Evolutionary conservation across 1,139 yeast genomes (phyloP).

Genomic region (Lodderomyces parapsilosis): DNA sequence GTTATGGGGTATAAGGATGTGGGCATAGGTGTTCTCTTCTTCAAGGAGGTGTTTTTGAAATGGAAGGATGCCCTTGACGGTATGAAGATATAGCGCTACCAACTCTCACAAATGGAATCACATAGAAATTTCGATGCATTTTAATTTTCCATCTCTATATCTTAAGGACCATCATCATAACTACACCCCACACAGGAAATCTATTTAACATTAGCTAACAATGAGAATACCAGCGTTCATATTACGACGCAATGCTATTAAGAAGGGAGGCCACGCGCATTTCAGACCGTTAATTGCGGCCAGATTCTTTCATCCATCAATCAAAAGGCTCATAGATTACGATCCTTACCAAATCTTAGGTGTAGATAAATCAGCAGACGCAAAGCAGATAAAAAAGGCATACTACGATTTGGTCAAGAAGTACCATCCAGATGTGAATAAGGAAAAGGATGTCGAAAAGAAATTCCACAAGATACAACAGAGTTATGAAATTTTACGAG

Average conservation of each 20-base stretch:
- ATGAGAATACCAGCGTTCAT: constrained; percentile 8
- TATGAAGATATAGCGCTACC: constrained; percentile 11
- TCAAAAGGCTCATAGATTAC: constrained; percentile 26
- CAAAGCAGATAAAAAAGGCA: constrained; percentile 89
- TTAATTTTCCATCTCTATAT: background rate
- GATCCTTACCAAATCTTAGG: constrained; percentile 90
- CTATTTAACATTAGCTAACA: too few species aligned
- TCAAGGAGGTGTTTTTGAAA: constrained; percentile 56
- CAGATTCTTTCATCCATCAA: constrained; percentile 29
- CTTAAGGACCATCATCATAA: background rate
- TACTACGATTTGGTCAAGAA: constrained; percentile 91
- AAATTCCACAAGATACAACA: constrained; percentile 91
- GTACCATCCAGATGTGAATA: constrained; percentile 95
- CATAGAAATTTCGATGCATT: constrained; percentile 2
- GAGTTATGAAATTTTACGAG: constrained; percentile 88
- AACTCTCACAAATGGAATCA: background rate
- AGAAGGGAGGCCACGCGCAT: background rate
- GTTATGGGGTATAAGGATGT: constrained; percentile 70
- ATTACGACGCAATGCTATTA: background rate
- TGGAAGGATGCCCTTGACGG: constrained; percentile 42
- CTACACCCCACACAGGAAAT: background rate
- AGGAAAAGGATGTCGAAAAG: constrained; percentile 83
- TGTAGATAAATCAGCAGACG: constrained; percentile 65
- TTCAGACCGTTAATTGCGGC: background rate
- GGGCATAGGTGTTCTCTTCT: constrained; percentile 65